Evolutionary conservation across 1,284 basidiomycete genomes (phyloP), one percentile per base, ranked within the genome.

Genomic region (Earliella scabrosa): DNA sequence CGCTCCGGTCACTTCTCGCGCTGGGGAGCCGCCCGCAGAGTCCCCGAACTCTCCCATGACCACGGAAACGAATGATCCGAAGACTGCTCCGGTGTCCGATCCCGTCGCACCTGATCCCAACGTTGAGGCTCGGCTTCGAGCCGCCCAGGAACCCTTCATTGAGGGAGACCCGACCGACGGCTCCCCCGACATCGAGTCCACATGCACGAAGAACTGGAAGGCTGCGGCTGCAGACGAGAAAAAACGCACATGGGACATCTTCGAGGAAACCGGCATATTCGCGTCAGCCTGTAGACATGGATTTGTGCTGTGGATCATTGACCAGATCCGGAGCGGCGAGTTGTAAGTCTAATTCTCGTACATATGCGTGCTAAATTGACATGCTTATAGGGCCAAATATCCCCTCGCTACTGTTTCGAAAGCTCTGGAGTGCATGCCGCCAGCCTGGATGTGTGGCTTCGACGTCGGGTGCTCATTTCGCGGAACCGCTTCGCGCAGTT

Each of bases 381-480:
- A 5, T n/a, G 7, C 29, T 27, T 38, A 0, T 55, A 76, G 74
- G 3, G 73, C 73, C n/a, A 75, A 76, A 52, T 74, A 75, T 45
- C 65, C 68, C 0, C 60, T 75, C 0, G 71, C 73, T 0, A 64
- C 68, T 7, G 50, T 67, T 7, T 52, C 64, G 2, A 58, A 63
- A 47, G 36, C 69, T 1, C 45, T 75, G 0, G 62, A 67, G 13
- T 40, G 39, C 1, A 60, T 69, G 34, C 63, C 58, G 1, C 14
- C 10, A 0, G 27, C 14, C 0, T 40, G n/a, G 3, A 27, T 59
- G 0, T 14, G 32, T 8, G 54, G 50, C 2, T 76, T 73, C 54
- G 71, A 76, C 52, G 73, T 76, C 32, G 73, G 70, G 2, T 76
- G 74, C 51, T 56, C 58, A 0, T 73, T 74, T 43, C 57, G 58